These are phyloP conservation scores for Xanthoconium separans DNA, from an alignment of 1,284 basidiomycete species.

Conservation along the genomic window DNA sequence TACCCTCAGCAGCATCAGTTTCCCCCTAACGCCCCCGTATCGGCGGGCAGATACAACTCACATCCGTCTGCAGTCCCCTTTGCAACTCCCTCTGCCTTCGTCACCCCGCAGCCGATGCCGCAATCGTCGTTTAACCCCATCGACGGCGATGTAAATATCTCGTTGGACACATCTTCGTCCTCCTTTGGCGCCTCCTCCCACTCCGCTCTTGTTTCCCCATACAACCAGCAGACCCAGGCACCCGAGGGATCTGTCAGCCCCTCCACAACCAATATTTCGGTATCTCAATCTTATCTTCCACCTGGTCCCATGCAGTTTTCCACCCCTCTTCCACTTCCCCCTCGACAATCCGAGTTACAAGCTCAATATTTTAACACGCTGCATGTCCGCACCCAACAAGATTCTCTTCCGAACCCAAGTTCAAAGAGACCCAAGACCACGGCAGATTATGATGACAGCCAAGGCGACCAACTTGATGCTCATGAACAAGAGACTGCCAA, in stretches of 20 bases:
- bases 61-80: constrained; percentile 14
- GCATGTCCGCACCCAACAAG: constrained; percentile 4
- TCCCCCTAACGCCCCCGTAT: constrained; percentile 1
- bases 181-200: constrained; percentile 17
- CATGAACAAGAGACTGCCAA: constrained; percentile 22
- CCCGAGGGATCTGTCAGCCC: constrained; percentile 16
- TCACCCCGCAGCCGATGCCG: constrained; percentile 13
- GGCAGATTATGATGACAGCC: constrained; percentile 25
- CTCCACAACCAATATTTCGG: neutral
- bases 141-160: constrained; percentile 5
- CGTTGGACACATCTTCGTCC: constrained; percentile 19
- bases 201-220: constrained; percentile 18
- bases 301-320: constrained; percentile 34
- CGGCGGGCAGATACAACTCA: constrained; percentile 10
- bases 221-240: constrained; percentile 16
- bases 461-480: constrained; percentile 21
- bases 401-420: neutral
- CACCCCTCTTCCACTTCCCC: constrained; percentile 27
- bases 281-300: constrained; percentile 19
- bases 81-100: constrained; percentile 11
- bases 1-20: constrained; percentile 18
- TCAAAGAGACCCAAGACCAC: constrained; percentile 22
- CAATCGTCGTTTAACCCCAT: constrained; percentile 11
- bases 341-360: constrained; percentile 31
- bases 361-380: constrained; percentile 24